Base-by-base conservation (phyloP, 192 early-diverging fungal genomes). In the Backusella macrospora region DNA sequence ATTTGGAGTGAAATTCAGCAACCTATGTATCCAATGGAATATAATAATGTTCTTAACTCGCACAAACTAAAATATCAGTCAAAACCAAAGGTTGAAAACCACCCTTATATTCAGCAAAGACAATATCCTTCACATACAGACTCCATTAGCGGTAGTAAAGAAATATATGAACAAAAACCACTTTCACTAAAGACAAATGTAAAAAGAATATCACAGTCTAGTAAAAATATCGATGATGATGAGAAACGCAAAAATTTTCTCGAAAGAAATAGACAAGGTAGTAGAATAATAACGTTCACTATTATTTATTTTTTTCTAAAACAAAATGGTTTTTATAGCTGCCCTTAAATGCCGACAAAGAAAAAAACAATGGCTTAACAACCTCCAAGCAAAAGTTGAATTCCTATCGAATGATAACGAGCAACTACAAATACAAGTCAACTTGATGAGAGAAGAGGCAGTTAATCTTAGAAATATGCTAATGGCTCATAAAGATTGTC, bases 271-370 rank as follows among this genome's bases (percentile, higher is more conserved):
- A 89, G 96, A 70, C 90, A 93, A 87, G 89, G 89, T 91, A 83
- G 66, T 42, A 18, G 39, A 48, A 40, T 23, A 4, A 62, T 48
- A 72, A 37, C 15, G 4, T 47, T 47, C 8, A 13, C 39, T 48
- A 42, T 68, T 26, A 23, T 10, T 44, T 47, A 29, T 68, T 59
- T 14, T 45, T 43, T 55, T 39, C 68, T 70, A 75, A 37, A n/a
- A 29, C 48, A 42, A 40, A 12, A 26, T 47, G 69, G 12, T 2
- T 14, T 45, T 39, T 5, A n/a, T 75, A 83, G 96, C 96, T 46
- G 96, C 96, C 0, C 82, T 93, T 16, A 97, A 97, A 85, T 96
- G 96, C 73, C 88, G 96, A 12, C 94, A 94, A 71, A 92, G 94
- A 74, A 97, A 97, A 81, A 97, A 97, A 82, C 85, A 92, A 76